Evolutionary conservation across 2,329 filamentous ascomycete species (phyloP), one percentile per base, ranked within the genome.

Genomic region (Aureobasidium sp.): DNA sequence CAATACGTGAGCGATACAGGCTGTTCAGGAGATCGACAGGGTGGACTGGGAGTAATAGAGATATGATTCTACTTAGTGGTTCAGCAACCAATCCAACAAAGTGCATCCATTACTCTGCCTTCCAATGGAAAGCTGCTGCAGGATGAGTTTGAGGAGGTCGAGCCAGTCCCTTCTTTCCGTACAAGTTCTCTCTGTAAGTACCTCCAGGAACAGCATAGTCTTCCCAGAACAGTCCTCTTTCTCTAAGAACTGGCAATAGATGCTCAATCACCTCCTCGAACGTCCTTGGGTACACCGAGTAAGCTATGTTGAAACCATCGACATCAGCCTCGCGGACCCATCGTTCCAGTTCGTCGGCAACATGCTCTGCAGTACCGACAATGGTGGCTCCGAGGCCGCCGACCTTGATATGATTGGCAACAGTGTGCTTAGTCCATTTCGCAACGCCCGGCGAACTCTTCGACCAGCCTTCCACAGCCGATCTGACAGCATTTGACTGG

Each of bases 221-320:
- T 9, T 61, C 59, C 49, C 49, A 54, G 34, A 75, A 70, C 1
- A 76, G 65, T 0, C 73, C 74, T 29, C 74, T 65, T 47, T 63
- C 65, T 49, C 68, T 65, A 66, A 76, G 63, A 62, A 75, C 74
- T 1, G 74, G 74, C 59, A 74, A 67, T 3, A 76, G 21, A 32
- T 57, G 53, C 34, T 89, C 83, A 44, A 85, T 81, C 13, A 89
- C 83, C 65, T 89, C 86, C 63, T 85, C 81, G 73, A 89, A 89
- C 0, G 84, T 85, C 62, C 83, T 81, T 0, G 86, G 86, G 67
- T 86, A 86, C n/a, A 87, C 73, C 0, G 84, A 83, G 65, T 89
- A 88, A 1, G 83, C 86, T 70, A 90, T 80, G 69, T 91, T 91
- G 73, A 91, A 91, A 0, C 87, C 87, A 69, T 90, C 87, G 0